Percentiles rank a stretch among this genome's conserved stretches.
These are phyloP conservation scores for Neoboletus magnificus DNA, from an alignment of 768 basidiomycete species.

Conservation along the genomic window DNA sequence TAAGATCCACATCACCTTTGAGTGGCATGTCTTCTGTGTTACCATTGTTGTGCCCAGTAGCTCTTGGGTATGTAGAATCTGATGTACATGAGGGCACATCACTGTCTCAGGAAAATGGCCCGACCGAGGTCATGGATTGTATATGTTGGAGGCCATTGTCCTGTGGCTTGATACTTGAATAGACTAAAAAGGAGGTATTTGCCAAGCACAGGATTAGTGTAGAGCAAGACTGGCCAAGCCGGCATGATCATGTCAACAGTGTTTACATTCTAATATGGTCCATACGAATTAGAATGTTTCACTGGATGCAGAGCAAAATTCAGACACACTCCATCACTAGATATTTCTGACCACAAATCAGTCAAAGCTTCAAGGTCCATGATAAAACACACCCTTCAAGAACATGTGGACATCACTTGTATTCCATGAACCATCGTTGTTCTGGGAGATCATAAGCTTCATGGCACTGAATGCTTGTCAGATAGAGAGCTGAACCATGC, in stretches of 20 bases:
- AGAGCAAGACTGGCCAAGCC: conserved; percentile 51
- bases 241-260: conserved; percentile 55
- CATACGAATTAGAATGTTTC: background rate
- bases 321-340: conserved; percentile 54
- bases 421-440: conserved; percentile 46
- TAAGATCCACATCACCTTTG: conserved; percentile 28
- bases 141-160: conserved; percentile 65
- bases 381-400: conserved; percentile 45
- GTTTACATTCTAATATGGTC: conserved; percentile 34
- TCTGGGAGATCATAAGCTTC: conserved; percentile 54
- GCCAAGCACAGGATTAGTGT: conserved; percentile 51
- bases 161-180: conserved; percentile 66
- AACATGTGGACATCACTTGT: conserved; percentile 50
- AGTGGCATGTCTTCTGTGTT: conserved; percentile 55
- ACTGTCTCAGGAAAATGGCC: background rate
- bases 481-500: conserved; percentile 48
- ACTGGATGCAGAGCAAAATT: conserved; percentile 7
- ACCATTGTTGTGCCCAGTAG: conserved; percentile 45
- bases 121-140: conserved; percentile 60
- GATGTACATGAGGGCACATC: background rate
- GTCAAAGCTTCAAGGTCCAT: background rate
- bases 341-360: conserved; percentile 43
- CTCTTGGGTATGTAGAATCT: conserved; percentile 39
- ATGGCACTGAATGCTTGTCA: conserved; percentile 51
- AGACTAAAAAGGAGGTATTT: conserved; percentile 58